Evolutionary conservation across 306 rosid species (phyloP).

Genomic region (Prunus armeniaca): DNA sequence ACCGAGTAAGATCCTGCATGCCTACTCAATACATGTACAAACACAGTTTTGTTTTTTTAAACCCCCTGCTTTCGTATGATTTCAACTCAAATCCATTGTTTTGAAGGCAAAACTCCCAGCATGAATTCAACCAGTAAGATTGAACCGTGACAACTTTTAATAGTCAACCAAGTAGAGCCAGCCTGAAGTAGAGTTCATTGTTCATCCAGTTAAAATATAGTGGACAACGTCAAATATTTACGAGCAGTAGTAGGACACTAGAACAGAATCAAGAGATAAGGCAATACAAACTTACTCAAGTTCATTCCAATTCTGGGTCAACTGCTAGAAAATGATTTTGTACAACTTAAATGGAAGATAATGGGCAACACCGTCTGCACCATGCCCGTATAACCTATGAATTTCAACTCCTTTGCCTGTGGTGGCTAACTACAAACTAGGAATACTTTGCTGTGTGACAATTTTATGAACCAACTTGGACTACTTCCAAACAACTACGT

Average conservation of each 20-base stretch:
- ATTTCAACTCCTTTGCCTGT: not conserved
- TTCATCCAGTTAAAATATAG: not conserved
- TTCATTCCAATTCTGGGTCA: not conserved
- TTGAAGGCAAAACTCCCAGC: not conserved
- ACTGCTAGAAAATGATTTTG: not conserved
- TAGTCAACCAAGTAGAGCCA: not conserved
- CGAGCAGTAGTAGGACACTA: not conserved
- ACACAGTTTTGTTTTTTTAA: too few species aligned
- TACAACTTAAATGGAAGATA: not conserved
- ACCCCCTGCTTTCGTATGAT: too few species aligned
- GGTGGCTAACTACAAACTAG: not conserved
- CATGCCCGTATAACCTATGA: not conserved
- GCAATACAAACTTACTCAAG: not conserved
- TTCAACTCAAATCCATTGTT: too few species aligned
- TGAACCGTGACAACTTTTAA: too few species aligned
- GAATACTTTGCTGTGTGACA: not conserved
- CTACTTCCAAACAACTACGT: not conserved
- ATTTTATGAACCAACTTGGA: not conserved
- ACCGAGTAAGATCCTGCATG: too few species aligned
- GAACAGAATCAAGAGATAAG: not conserved
- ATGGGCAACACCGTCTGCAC: not conserved
- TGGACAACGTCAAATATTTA: not conserved
- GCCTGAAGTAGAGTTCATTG: not conserved
- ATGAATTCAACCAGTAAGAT: not conserved
- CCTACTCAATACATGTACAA: too few species aligned